Percentiles rank a stretch among this genome's conserved stretches.
phyloP scores from a whole-genome alignment of 306 rosid genomes.

The Pyrus bretschneideri region DNA sequence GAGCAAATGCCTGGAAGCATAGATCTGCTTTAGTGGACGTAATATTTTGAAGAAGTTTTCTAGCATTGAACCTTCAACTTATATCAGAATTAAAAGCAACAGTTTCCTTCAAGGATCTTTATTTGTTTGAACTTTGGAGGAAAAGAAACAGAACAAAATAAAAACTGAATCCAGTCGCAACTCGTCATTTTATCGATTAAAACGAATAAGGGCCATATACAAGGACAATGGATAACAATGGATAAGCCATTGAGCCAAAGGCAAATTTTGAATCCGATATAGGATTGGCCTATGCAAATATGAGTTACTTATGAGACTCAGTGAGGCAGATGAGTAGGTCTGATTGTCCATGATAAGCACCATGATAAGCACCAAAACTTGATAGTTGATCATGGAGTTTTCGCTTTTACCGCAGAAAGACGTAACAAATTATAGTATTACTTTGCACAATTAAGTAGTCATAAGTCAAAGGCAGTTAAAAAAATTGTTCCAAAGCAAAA shows the following conservation, averaged over 20 bases:
- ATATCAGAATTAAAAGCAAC: conserved; percentile 3
- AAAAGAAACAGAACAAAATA: neutral
- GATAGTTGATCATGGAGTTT: neutral
- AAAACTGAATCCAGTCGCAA: neutral
- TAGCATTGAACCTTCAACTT: neutral
- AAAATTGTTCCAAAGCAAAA: neutral
- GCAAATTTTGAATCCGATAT: neutral
- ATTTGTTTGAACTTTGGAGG: neutral
- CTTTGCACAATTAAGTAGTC: neutral
- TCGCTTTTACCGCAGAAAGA: neutral
- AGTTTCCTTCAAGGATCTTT: neutral
- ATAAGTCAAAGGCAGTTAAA: neutral
- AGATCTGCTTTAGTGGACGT: neutral
- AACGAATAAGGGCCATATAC: neutral
- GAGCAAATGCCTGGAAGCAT: conserved; percentile 79
- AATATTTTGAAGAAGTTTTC: neutral
- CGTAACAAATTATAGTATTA: neutral
- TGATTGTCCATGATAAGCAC: neutral
- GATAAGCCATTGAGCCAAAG: neutral
- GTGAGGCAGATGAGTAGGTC: neutral
- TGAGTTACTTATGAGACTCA: neutral
- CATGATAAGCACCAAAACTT: neutral
- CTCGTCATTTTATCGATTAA: neutral
- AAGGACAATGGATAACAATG: neutral
- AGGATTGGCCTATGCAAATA: neutral